Conservation (phyloP, 768 basidiomycete genomes). For the Filobasidium wieringae region DNA sequence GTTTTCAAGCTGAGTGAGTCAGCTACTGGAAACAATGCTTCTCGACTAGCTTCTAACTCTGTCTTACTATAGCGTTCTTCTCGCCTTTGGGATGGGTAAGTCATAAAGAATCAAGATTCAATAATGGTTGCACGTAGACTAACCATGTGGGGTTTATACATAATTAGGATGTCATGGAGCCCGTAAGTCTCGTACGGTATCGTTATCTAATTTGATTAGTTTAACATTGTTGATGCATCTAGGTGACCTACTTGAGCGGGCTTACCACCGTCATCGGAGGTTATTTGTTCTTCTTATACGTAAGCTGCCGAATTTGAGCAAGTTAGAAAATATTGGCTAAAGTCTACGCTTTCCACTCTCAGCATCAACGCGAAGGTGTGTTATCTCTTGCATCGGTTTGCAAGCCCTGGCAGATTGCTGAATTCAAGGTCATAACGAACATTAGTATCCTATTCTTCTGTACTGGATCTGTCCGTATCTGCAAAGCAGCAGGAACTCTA, state of each 20-base stretch:
- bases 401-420: too few species aligned
- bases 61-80: slow-evolving; percentile 23
- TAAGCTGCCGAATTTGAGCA: not conserved
- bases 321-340: not conserved
- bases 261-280: slow-evolving; percentile 53
- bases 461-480: slow-evolving; percentile 52
- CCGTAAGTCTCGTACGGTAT: slow-evolving; percentile 21
- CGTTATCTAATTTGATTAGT: not conserved
- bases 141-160: too few species aligned
- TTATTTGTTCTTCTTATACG: slow-evolving; percentile 43
- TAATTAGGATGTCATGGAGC: slow-evolving; percentile 52
- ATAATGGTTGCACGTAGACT: too few species aligned
- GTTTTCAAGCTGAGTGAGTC: slow-evolving; percentile 55
- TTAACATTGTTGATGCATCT: not conserved
- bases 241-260: slow-evolving; percentile 54
- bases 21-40: slow-evolving; percentile 39
- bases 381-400: not conserved
- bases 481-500: slow-evolving; percentile 50
- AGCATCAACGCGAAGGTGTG: slow-evolving; percentile 34
- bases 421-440: not conserved
- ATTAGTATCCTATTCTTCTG: slow-evolving; percentile 53
- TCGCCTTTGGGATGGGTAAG: slow-evolving; percentile 38
- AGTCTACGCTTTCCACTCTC: not conserved
- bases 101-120: not conserved
- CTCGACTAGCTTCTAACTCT: not conserved